Evolutionary conservation across 2,329 filamentous ascomycete genomes (phyloP).

Genomic region (Fusarium acutatum): DNA sequence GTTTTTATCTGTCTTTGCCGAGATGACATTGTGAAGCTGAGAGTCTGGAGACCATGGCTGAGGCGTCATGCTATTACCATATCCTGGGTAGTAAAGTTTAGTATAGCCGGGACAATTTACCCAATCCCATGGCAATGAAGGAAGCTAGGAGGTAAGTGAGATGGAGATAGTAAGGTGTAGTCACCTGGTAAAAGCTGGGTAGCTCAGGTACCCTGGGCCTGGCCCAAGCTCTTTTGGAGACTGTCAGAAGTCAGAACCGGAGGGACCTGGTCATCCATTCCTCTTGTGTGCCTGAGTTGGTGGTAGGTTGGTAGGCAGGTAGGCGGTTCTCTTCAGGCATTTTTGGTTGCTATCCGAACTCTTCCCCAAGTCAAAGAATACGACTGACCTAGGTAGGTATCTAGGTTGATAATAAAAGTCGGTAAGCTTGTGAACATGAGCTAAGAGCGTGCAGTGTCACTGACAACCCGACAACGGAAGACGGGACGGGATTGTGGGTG

Average conservation of each 20-base stretch:
- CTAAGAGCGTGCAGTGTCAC: not conserved
- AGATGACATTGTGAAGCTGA: slow-evolving; percentile 29
- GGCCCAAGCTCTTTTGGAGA: slow-evolving; percentile 30
- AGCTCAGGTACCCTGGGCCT: slow-evolving; percentile 19
- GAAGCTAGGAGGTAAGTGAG: slow-evolving; percentile 1
- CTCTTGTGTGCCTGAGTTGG: not conserved
- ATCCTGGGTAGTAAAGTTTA: slow-evolving; percentile 1
- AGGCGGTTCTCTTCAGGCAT: not conserved
- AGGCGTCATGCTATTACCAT: slow-evolving; percentile 8
- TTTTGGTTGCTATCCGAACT: not conserved
- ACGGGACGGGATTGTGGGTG: not conserved
- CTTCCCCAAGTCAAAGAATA: not conserved
- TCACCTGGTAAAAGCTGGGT: slow-evolving; percentile 10
- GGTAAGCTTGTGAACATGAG: not conserved
- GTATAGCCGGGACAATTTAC: slow-evolving; percentile 31
- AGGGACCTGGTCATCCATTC: slow-evolving; percentile 15
- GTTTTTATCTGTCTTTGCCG: slow-evolving; percentile 16
- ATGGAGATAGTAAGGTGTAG: slow-evolving; percentile 11
- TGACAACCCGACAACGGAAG: not conserved
- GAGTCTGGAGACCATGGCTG: slow-evolving; percentile 20
- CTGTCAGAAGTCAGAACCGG: slow-evolving; percentile 34
- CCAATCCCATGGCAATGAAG: slow-evolving; percentile 23
- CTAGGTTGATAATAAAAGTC: not conserved
- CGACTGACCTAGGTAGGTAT: not conserved
- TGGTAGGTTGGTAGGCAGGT: not conserved